Evolutionary conservation across 2,329 filamentous ascomycete species (phyloP).

Genomic region (Alternaria panax): DNA sequence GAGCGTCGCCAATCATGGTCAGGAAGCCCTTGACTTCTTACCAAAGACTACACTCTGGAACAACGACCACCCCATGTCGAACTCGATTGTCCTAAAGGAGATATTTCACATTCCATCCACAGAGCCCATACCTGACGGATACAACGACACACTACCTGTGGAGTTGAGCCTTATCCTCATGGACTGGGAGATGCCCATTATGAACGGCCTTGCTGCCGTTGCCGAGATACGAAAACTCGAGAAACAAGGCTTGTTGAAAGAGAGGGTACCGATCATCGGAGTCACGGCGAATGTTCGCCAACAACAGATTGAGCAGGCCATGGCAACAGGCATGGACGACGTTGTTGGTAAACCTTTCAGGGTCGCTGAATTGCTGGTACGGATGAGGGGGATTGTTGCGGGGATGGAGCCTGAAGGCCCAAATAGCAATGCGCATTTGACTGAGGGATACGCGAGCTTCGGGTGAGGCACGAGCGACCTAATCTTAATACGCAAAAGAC

Average conservation of each 20-base stretch:
- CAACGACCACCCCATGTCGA: slow-evolving; percentile 1
- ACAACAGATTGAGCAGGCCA: slow-evolving; percentile 38
- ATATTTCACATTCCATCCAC: slow-evolving; percentile 9
- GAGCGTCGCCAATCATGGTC: slow-evolving; percentile 49
- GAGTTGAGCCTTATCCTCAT: slow-evolving; percentile 37
- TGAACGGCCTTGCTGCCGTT: slow-evolving; percentile 42
- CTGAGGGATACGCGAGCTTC: neutral
- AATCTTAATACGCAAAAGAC: neutral
- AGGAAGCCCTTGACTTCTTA: slow-evolving; percentile 48
- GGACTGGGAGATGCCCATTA: slow-evolving; percentile 48
- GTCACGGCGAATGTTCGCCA: slow-evolving; percentile 47
- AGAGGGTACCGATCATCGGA: slow-evolving; percentile 41
- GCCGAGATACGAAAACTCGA: slow-evolving; percentile 38
- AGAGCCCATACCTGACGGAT: slow-evolving; percentile 1
- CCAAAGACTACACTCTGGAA: slow-evolving; percentile 37
- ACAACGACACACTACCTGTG: slow-evolving; percentile 10
- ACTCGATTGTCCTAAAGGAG: slow-evolving; percentile 59
- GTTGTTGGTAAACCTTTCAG: slow-evolving; percentile 80
- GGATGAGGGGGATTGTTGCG: slow-evolving; percentile 28
- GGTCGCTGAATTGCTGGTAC: slow-evolving; percentile 34
- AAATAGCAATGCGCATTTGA: neutral
- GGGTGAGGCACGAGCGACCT: neutral
- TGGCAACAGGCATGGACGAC: slow-evolving; percentile 48
- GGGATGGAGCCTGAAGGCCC: neutral
- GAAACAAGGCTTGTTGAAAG: slow-evolving; percentile 22